These are phyloP conservation scores for Truncatella angustata DNA, from an alignment of 2,329 filamentous ascomycete genomes.

Conservation along the genomic window DNA sequence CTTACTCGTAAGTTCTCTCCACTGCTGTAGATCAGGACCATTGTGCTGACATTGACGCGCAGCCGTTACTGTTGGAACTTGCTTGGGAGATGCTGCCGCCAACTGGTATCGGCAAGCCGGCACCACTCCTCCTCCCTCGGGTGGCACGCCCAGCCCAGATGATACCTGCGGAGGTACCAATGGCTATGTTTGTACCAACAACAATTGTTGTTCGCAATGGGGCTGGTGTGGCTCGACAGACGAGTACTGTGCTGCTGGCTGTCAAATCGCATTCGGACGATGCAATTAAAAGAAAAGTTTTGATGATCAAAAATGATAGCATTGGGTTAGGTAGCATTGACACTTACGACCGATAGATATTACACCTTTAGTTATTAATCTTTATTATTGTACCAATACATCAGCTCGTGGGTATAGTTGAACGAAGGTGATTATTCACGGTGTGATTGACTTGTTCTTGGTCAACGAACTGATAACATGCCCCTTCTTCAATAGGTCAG, in stretches of 20 bases:
- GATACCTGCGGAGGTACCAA: constrained; percentile 7
- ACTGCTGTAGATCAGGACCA: neutral
- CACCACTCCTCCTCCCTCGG: neutral
- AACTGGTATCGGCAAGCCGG: constrained; percentile 13
- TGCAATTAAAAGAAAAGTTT: neutral
- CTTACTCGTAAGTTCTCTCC: constrained; percentile 7
- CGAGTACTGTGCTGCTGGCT: constrained; percentile 12
- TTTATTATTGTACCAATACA: neutral
- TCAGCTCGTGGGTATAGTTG: too few species aligned
- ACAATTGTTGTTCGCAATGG: constrained; percentile 11
- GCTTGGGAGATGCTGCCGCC: constrained; percentile 13
- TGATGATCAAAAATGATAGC: neutral
- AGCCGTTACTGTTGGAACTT: constrained; percentile 15
- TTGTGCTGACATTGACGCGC: neutral
- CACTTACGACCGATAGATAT: constrained; percentile 3
- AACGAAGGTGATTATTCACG: too few species aligned
- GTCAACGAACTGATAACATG: too few species aligned
- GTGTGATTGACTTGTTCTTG: neutral
- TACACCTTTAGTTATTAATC: neutral
- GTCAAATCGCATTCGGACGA: constrained; percentile 9
- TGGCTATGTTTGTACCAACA: constrained; percentile 5
- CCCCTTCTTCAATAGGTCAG: too few species aligned
- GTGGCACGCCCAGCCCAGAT: constrained; percentile 1
- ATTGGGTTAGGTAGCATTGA: neutral
- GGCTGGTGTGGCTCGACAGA: constrained; percentile 8